phyloP scores from a whole-genome alignment of 257 asterid genomes.

The Scutellaria minor region DNA sequence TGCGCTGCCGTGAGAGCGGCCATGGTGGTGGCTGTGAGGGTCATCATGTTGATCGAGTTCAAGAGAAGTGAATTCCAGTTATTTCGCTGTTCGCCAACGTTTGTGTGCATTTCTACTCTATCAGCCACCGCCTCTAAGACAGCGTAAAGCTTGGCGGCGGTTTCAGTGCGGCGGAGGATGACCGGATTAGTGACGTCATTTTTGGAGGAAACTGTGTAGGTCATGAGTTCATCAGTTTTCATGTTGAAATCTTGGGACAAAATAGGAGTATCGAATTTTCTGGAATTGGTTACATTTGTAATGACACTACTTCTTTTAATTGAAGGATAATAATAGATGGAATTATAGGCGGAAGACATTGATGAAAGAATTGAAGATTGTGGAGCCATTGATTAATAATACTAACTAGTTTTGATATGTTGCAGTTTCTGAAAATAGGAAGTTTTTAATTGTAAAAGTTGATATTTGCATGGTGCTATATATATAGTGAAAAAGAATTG shows the following conservation, averaged over 20 bases:
- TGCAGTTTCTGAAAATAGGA: background rate
- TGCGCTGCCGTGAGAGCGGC: conserved; percentile 27
- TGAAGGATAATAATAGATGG: conserved; percentile 12
- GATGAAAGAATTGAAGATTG: conserved; percentile 30
- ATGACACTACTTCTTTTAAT: conserved; percentile 1
- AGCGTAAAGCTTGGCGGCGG: conserved; percentile 38
- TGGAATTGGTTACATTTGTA: conserved; percentile 9
- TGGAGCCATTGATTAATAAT: conserved; percentile 24
- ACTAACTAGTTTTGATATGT: background rate
- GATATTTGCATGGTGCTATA: background rate
- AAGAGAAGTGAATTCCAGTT: conserved; percentile 50
- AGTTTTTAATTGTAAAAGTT: background rate
- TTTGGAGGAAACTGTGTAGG: background rate
- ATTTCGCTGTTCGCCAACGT: conserved; percentile 48
- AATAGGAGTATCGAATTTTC: background rate
- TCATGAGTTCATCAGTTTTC: background rate
- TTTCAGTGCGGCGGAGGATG: background rate
- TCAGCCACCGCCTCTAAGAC: conserved; percentile 48
- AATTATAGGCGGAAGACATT: conserved; percentile 13
- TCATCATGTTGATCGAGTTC: conserved; percentile 41
- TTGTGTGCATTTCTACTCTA: conserved; percentile 47
- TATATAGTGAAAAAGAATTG: conserved; percentile 7
- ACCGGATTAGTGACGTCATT: conserved; percentile 12
- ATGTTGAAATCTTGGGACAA: background rate
- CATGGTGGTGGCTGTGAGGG: conserved; percentile 46